Percentiles rank a stretch among this genome's conserved stretches.
phyloP scores from a whole-genome alignment of 352 stramenopile species.

The Globisporangium nunn region DNA sequence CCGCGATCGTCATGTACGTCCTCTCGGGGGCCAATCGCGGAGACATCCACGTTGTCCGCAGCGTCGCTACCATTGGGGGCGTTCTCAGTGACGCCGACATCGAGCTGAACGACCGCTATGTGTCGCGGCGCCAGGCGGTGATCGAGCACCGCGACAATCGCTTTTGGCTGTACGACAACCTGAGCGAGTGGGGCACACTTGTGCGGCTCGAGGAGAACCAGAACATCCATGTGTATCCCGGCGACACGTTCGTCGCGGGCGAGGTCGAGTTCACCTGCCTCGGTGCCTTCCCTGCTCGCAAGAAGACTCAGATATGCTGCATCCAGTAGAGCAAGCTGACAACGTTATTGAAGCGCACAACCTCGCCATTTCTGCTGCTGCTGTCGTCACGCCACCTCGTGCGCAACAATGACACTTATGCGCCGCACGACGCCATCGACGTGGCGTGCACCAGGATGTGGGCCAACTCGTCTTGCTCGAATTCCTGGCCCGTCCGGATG shows the following conservation, averaged over 20 bases:
- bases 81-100: conserved; percentile 54
- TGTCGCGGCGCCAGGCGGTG: conserved; percentile 46
- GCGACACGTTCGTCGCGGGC: conserved; percentile 61
- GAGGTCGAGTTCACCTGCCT: conserved; percentile 79
- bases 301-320: conserved; percentile 50
- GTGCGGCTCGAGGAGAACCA: conserved; percentile 72
- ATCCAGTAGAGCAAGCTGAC: conserved; percentile 20
- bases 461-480: conserved; percentile 39
- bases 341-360: background rate
- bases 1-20: conserved; percentile 69
- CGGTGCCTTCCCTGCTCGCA: conserved; percentile 44
- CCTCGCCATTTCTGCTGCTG: background rate
- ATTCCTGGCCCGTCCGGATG: conserved; percentile 50
- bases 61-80: conserved; percentile 48
- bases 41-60: conserved; percentile 70
- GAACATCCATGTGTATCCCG: conserved; percentile 46
- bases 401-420: conserved; percentile 1
- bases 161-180: conserved; percentile 72
- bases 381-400: conserved; percentile 2
- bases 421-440: background rate
- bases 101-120: conserved; percentile 61
- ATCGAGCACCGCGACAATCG: conserved; percentile 65
- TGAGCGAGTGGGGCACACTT: conserved; percentile 65
- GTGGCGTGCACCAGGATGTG: conserved; percentile 42
- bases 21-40: conserved; percentile 67